These are phyloP conservation scores for Colletotrichum liaoningense DNA, from an alignment of 2,329 filamentous ascomycete species.

Conservation along the genomic window DNA sequence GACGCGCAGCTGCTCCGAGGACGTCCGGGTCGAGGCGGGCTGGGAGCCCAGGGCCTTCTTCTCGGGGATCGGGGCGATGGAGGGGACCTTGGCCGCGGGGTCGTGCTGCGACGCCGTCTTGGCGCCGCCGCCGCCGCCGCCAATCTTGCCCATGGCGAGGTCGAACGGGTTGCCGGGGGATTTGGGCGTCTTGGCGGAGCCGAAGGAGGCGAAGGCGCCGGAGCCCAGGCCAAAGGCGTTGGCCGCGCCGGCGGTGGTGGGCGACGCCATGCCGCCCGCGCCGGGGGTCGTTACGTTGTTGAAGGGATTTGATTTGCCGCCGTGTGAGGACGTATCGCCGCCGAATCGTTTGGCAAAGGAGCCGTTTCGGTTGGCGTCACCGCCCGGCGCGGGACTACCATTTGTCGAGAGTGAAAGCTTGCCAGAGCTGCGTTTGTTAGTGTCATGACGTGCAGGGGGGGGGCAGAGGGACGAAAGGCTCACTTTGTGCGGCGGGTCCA, in stretches of 20 bases:
- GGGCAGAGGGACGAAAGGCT: conserved; percentile 51
- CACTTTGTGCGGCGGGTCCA: conserved; percentile 90
- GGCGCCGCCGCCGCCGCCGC: conserved; percentile 42
- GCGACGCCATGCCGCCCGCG: conserved; percentile 76
- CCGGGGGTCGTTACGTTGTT: conserved; percentile 78
- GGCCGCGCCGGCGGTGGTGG: conserved; percentile 79
- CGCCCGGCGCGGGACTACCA: conserved; percentile 63
- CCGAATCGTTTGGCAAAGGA: conserved; percentile 80
- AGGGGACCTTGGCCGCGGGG: conserved; percentile 51
- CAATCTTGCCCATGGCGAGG: conserved; percentile 67
- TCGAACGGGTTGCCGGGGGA: conserved; percentile 85
- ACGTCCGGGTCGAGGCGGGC: conserved; percentile 33
- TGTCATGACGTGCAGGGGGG: no score
- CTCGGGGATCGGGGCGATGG: conserved; percentile 64
- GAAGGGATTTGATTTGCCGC: conserved; percentile 83
- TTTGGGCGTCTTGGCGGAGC: conserved; percentile 88
- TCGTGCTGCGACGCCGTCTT: conserved; percentile 57
- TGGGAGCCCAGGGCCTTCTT: conserved; percentile 57
- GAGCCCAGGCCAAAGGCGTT: conserved; percentile 94
- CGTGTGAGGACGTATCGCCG: conserved; percentile 78
- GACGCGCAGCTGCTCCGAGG: conserved; percentile 32
- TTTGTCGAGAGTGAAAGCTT: conserved; percentile 91
- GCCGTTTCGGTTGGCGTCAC: conserved; percentile 69
- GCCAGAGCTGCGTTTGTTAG: conserved; percentile 68
- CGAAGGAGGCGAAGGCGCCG: conserved; percentile 96